Conservation (phyloP, 1,139 yeast genomes). For the Wickerhamomyces sp. region DNA sequence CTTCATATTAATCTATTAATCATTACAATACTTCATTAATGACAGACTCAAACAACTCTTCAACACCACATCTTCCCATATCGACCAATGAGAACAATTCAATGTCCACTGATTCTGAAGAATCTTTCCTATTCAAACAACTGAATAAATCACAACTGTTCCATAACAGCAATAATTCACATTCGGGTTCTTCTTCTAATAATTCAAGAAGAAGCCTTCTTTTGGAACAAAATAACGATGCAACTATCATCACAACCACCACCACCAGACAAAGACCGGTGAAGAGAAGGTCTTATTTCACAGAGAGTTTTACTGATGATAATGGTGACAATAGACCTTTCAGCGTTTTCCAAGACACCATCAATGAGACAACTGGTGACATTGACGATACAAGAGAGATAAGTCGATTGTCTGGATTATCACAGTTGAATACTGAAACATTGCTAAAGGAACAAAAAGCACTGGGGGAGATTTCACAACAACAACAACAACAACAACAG, state of each 20-base stretch:
- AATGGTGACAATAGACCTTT: conserved; percentile 17
- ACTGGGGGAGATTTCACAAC: conserved; percentile 12
- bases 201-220: not conserved
- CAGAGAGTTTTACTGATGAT: conserved; percentile 22
- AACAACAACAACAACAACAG: conserved; percentile 5
- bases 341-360: conserved; percentile 19
- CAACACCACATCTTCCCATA: not conserved
- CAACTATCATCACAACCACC: too few species aligned
- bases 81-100: conserved; percentile 10
- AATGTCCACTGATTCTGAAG: conserved; percentile 24
- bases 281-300: conserved; percentile 17
- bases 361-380: conserved; percentile 18
- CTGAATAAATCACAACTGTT: conserved; percentile 20
- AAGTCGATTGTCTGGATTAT: conserved; percentile 16
- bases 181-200: not conserved
- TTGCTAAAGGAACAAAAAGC: conserved; percentile 6
- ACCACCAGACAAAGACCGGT: too few species aligned
- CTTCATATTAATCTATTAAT: too few species aligned
- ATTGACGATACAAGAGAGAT: conserved; percentile 15
- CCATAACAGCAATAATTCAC: conserved; percentile 8
- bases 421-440: conserved; percentile 14
- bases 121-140: conserved; percentile 23
- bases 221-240: not conserved
- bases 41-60: too few species aligned
- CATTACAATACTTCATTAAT: too few species aligned